Conservation (phyloP, 805 yeast species). For the Huiozyma sinensis region DNA sequence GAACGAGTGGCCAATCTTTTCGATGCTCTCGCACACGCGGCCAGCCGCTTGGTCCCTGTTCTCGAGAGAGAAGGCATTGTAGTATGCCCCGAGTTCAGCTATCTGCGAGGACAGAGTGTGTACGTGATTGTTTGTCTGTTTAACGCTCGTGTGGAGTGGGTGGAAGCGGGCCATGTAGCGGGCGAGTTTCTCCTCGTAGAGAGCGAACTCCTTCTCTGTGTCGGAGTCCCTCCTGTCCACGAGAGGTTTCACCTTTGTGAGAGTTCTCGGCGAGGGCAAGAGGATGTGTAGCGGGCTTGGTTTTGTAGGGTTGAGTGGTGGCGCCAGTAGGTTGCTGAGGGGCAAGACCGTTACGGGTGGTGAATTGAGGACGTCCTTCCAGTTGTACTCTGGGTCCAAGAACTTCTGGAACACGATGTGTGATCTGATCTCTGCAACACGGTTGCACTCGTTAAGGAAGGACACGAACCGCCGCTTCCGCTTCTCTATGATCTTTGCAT, state of each 20-base stretch:
- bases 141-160: conserved; percentile 21
- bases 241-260: conserved; percentile 27
- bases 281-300: conserved; percentile 50
- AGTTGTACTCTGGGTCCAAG: conserved; percentile 73
- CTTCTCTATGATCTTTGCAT: conserved; percentile 44
- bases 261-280: conserved; percentile 48
- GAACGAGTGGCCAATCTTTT: conserved; percentile 75
- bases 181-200: conserved; percentile 30
- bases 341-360: conserved; percentile 49
- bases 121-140: conserved; percentile 27
- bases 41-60: conserved; percentile 30
- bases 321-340: conserved; percentile 41
- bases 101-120: conserved; percentile 52
- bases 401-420: conserved; percentile 63
- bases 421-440: conserved; percentile 43
- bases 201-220: conserved; percentile 6
- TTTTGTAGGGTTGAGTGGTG: conserved; percentile 49
- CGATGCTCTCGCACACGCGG: conserved; percentile 42
- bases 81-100: conserved; percentile 67
- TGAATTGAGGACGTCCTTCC: conserved; percentile 61
- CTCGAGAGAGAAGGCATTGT: conserved; percentile 50
- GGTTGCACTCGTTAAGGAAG: conserved; percentile 67
- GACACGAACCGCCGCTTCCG: conserved; percentile 65
- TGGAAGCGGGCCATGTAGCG: conserved; percentile 21
- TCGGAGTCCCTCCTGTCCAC: not conserved